These are phyloP conservation scores for Chlorella sp. DNA, from an alignment of 139 green algal genomes.

Conservation along the genomic window DNA sequence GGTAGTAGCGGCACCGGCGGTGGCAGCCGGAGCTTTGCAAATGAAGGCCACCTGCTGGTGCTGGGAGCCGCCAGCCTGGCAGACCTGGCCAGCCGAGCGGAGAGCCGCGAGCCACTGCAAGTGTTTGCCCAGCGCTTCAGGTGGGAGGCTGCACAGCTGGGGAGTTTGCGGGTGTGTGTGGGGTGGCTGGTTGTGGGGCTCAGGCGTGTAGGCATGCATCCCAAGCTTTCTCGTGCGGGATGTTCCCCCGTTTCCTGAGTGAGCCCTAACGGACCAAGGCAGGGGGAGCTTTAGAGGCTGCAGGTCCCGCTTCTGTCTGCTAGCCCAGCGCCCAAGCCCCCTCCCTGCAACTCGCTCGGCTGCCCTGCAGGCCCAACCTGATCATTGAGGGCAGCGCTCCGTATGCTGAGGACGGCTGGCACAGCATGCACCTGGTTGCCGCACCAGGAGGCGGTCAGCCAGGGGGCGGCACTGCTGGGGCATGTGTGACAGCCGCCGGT, in stretches of 20 bases:
- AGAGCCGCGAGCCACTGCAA: neutral
- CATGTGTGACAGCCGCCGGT: neutral
- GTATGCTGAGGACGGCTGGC: conserved; percentile 74
- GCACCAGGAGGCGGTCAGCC: neutral
- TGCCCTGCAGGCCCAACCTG: conserved; percentile 79
- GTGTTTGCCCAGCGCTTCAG: conserved; percentile 32
- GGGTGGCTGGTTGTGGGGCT: too few relatives aligned
- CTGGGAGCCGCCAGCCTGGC: conserved; percentile 66
- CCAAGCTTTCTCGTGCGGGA: too few relatives aligned
- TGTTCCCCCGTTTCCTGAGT: too few relatives aligned
- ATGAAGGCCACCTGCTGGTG: conserved; percentile 84
- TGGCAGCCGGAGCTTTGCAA: conserved; percentile 72
- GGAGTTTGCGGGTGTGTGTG: too few relatives aligned
- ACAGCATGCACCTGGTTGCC: conserved; percentile 31
- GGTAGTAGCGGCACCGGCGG: neutral
- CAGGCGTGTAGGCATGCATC: too few relatives aligned
- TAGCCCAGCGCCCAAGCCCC: neutral
- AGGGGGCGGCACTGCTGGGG: neutral
- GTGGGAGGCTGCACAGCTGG: neutral
- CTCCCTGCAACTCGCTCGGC: too few relatives aligned
- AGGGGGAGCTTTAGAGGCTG: too few relatives aligned
- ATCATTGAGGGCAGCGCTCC: conserved; percentile 54
- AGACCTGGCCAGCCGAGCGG: conserved; percentile 47
- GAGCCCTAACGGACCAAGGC: too few relatives aligned
- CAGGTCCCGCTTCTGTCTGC: neutral